Base-by-base conservation (phyloP, 176 grass and related monocot genomes). In the Carex scoparia region DNA sequence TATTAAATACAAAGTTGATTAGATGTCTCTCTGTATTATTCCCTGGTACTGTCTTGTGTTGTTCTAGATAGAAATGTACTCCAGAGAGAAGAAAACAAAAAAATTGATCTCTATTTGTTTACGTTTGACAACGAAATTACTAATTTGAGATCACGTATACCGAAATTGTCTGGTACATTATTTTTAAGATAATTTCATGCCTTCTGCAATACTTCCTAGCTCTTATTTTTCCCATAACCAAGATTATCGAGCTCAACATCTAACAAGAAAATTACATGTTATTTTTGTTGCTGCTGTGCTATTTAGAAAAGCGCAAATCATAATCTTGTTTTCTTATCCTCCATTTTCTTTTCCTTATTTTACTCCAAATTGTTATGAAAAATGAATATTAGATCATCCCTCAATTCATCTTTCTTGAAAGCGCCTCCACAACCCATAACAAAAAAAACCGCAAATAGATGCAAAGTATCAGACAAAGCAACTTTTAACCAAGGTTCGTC, bases 1-100 rank as follows among this genome's bases (percentile, higher is more conserved):
- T 82, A 59, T 57, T 46, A 51, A 82, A 44, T 82, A 82, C 79
- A 64, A 44, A 63, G 38, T 32, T 81, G 58, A 81, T 80, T 65
- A 64, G 79, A 61, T 61, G 79, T 63, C 57, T 60, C 19, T 38
- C 10, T 81, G 18, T 18, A 60, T 62, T 38, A 62, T 62, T 2
- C 78, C 31, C 8, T 32, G 55, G 72, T 51, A 55, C 48, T 54
- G 48, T 76, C 72, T 54, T 37, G 38, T 81, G 60, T 23, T 64
- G 16, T 23, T 63, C 19, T 28, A 81, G 58, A 16, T 32, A 9
- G 5, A 44, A 15, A 72, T 72, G 6, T 7, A 46, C 38, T 19
- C 74, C 2, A 33, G 2, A 35, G 9, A 31, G 11, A 72, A 23
- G 18, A 9, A 48, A 48, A 49, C 8, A 1, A 48, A 51, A 11